Percentiles rank a stretch among this genome's conserved stretches.
Conservation (phyloP, 2,329 filamentous ascomycete genomes). For the Neofusicoccum kwambonambiense region DNA sequence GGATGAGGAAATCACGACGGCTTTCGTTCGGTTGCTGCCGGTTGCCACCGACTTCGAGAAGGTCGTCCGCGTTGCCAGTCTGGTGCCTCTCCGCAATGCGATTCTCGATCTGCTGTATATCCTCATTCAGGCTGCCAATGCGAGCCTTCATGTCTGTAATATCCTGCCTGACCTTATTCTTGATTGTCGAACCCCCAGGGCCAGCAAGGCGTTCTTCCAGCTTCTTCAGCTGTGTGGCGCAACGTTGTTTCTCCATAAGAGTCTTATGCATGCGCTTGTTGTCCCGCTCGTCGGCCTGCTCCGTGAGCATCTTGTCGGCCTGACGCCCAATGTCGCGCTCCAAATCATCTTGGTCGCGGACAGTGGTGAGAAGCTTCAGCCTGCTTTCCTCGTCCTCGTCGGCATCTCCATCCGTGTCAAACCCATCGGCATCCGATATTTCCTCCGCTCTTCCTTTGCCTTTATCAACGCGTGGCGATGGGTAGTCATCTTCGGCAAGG, state of each 20-base stretch:
- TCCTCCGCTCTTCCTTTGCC: constrained; percentile 5
- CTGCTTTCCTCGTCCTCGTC: neutral
- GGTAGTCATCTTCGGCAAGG: neutral
- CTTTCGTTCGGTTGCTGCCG: constrained; percentile 74
- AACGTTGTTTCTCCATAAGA: constrained; percentile 51
- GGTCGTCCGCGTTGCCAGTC: constrained; percentile 49
- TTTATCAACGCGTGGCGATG: neutral
- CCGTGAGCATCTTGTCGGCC: constrained; percentile 59
- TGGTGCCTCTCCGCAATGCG: constrained; percentile 75
- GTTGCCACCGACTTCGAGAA: constrained; percentile 49
- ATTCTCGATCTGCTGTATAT: constrained; percentile 75
- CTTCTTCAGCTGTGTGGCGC: constrained; percentile 64
- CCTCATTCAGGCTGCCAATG: constrained; percentile 64
- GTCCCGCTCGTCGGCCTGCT: constrained; percentile 64
- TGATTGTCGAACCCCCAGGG: constrained; percentile 54
- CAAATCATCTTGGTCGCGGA: constrained; percentile 83
- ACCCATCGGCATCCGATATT: neutral
- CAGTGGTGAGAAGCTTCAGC: constrained; percentile 5
- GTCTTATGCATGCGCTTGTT: constrained; percentile 62
- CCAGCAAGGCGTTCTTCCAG: constrained; percentile 50
- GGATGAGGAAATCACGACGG: constrained; percentile 83
- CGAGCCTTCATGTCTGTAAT: constrained; percentile 65
- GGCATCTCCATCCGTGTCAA: neutral
- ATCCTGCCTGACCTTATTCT: constrained; percentile 61
- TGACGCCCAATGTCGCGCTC: constrained; percentile 78